Evolutionary conservation across 768 basidiomycete genomes (phyloP).

Genomic region (Baorangia bicolor): DNA sequence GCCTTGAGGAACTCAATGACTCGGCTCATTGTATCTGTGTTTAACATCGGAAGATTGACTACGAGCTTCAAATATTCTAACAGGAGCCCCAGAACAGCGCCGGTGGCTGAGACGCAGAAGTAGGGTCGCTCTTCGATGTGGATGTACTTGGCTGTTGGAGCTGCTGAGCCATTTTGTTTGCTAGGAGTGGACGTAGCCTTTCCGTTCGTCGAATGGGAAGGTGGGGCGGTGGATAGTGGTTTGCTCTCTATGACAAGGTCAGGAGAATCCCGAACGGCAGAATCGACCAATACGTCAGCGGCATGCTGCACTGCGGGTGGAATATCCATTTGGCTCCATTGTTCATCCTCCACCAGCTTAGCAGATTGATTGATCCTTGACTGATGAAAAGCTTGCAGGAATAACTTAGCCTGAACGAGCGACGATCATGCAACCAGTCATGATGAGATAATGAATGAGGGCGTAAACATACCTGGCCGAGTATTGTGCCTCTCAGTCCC

Average conservation of each 20-base stretch:
- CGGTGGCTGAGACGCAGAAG: slow-evolving; percentile 84
- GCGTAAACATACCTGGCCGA: slow-evolving; percentile 62
- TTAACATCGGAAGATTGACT: slow-evolving; percentile 83
- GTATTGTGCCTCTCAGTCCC: slow-evolving; percentile 80
- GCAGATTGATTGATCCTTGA: slow-evolving; percentile 75
- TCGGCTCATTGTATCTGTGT: slow-evolving; percentile 92
- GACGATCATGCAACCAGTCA: slow-evolving; percentile 1
- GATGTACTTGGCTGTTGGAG: slow-evolving; percentile 52
- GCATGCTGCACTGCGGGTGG: slow-evolving; percentile 61
- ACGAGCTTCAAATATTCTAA: slow-evolving; percentile 87
- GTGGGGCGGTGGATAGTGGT: neutral
- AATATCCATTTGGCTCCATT: slow-evolving; percentile 82
- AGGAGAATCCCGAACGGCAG: slow-evolving; percentile 78
- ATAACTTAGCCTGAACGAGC: slow-evolving; percentile 69
- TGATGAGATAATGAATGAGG: neutral
- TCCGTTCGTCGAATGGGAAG: slow-evolving; percentile 10
- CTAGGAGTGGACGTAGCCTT: slow-evolving; percentile 13
- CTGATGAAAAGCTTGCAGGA: slow-evolving; percentile 86
- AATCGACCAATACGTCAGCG: slow-evolving; percentile 72
- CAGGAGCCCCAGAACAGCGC: slow-evolving; percentile 68
- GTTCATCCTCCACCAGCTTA: slow-evolving; percentile 92
- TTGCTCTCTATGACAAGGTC: slow-evolving; percentile 51
- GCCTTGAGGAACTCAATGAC: slow-evolving; percentile 96
- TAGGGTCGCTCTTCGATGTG: slow-evolving; percentile 83
- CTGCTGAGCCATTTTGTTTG: slow-evolving; percentile 22